Conservation (phyloP, 176 grass and related monocot species). For the Carex pumila region DNA sequence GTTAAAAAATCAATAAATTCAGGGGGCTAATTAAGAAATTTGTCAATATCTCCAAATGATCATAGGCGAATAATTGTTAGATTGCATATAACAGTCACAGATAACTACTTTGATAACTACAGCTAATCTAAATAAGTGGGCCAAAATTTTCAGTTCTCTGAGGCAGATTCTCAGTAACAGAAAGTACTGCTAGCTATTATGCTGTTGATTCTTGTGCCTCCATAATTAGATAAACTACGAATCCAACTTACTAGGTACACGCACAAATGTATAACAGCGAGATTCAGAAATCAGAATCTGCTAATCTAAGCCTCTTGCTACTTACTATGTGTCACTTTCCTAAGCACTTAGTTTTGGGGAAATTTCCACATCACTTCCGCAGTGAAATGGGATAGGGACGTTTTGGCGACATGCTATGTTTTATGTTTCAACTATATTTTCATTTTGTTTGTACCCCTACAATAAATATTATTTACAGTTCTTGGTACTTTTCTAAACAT, state of each 20-base stretch:
- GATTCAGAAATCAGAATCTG: neutral
- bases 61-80: neutral
- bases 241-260: neutral
- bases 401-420: neutral
- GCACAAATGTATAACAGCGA: neutral
- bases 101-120: conserved; percentile 25
- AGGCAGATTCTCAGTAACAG: conserved; percentile 9
- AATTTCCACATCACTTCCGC: neutral
- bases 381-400: neutral
- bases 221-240: neutral
- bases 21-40: neutral
- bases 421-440: neutral
- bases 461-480: neutral
- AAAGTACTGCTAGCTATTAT: neutral
- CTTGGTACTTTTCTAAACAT: neutral
- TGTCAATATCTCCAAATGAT: neutral
- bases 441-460: neutral
- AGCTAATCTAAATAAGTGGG: conserved; percentile 10
- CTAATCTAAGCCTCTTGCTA: neutral
- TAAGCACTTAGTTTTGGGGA: neutral
- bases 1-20: neutral
- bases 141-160: neutral
- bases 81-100: conserved; percentile 12
- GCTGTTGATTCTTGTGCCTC: neutral
- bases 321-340: conserved; percentile 1